Evolutionary conservation across 2,329 filamentous ascomycete species (phyloP).

Genomic region (Fusarium newnesense): DNA sequence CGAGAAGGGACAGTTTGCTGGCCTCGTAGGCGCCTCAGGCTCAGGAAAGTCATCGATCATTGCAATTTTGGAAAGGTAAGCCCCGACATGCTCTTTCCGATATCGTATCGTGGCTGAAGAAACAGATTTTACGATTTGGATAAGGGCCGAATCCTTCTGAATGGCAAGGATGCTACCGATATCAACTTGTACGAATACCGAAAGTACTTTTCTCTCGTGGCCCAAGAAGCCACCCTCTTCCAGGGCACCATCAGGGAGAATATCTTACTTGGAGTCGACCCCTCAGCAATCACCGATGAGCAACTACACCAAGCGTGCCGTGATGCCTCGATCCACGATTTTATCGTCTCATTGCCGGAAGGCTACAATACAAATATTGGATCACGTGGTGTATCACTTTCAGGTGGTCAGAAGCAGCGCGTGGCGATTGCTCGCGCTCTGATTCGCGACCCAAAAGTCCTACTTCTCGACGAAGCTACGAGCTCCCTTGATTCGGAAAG

Average conservation of each 20-base stretch:
- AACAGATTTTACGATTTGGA: constrained; percentile 75
- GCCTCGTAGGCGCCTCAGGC: constrained; percentile 75
- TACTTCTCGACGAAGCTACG: constrained; percentile 80
- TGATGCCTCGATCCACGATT: constrained; percentile 76
- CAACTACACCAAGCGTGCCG: constrained; percentile 63
- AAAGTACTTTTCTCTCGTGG: constrained; percentile 73
- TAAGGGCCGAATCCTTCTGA: constrained; percentile 71
- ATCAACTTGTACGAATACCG: constrained; percentile 73
- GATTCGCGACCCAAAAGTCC: constrained; percentile 70
- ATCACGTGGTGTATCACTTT: constrained; percentile 72
- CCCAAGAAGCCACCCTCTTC: constrained; percentile 79
- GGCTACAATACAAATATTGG: constrained; percentile 76
- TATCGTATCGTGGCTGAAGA: constrained; percentile 1
- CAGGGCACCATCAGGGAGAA: constrained; percentile 77
- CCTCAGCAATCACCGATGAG: constrained; percentile 62
- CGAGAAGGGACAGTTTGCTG: constrained; percentile 75
- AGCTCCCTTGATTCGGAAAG: constrained; percentile 73
- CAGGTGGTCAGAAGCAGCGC: constrained; percentile 78
- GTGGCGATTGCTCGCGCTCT: constrained; percentile 76
- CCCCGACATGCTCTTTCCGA: background rate
- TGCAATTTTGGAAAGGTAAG: constrained; percentile 64
- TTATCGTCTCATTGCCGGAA: constrained; percentile 73
- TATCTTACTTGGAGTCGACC: constrained; percentile 71
- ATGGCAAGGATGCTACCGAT: constrained; percentile 67
- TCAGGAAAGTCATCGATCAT: constrained; percentile 81